Conservation (phyloP, 768 basidiomycete species). For the Infundibulicybe gibba region DNA sequence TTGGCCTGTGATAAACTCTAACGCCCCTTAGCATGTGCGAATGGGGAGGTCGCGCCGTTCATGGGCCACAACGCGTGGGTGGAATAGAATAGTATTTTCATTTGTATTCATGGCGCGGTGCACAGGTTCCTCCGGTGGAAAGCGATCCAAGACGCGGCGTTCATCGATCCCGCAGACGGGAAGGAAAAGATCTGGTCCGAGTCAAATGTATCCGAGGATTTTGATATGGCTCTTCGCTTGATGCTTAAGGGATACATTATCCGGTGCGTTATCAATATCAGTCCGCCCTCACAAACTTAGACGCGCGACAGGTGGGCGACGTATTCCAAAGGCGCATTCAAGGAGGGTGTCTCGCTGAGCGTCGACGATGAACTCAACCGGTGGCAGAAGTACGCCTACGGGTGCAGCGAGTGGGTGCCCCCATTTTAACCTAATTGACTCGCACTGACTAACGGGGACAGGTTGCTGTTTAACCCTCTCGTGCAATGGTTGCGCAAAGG, state of each 20-base stretch:
- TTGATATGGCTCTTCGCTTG: conserved; percentile 73
- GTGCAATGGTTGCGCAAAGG: conserved; percentile 73
- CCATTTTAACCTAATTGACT: conserved; percentile 25
- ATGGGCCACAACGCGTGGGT: conserved; percentile 75
- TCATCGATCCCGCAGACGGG: conserved; percentile 62
- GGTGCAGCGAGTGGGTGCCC: conserved; percentile 56
- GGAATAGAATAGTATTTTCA: neutral
- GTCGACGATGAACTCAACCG: conserved; percentile 86
- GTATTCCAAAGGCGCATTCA: conserved; percentile 81
- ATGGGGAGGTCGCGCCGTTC: conserved; percentile 80
- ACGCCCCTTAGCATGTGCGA: conserved; percentile 57
- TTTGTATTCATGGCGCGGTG: neutral
- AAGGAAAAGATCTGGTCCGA: conserved; percentile 76
- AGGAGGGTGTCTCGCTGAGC: conserved; percentile 88
- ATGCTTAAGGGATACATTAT: conserved; percentile 64
- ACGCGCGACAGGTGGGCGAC: conserved; percentile 64
- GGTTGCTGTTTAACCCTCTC: conserved; percentile 81
- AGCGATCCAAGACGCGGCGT: conserved; percentile 81
- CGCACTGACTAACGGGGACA: conserved; percentile 17
- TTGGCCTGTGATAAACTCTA: conserved; percentile 11
- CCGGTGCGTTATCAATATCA: conserved; percentile 29
- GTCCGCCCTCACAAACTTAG: neutral
- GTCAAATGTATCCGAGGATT: conserved; percentile 77
- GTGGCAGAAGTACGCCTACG: conserved; percentile 80
- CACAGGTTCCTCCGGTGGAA: conserved; percentile 73